Conservation (phyloP, 352 stramenopile species). For the Phytophthora meadii region DNA sequence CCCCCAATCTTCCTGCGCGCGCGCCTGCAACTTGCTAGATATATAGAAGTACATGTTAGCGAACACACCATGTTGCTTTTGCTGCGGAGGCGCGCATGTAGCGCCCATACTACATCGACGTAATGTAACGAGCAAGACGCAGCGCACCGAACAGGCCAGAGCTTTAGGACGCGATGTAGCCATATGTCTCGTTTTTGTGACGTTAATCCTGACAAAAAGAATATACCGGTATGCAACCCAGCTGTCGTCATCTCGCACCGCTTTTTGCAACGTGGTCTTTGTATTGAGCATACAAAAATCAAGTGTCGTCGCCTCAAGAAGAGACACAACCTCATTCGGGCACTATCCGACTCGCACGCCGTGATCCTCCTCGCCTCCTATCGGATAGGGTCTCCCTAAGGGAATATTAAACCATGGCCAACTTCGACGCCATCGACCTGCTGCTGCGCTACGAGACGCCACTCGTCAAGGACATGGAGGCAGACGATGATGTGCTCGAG, state of each 20-base stretch:
- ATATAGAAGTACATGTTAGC: no score
- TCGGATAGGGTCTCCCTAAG: no score
- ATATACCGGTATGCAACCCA: constrained; percentile 9
- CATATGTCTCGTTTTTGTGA: constrained; percentile 7
- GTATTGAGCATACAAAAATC: constrained; percentile 17
- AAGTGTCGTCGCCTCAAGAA: constrained; percentile 25
- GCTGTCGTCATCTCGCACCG: constrained; percentile 31
- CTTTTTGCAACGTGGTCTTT: constrained; percentile 8
- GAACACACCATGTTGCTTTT: no score
- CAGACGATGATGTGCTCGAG: constrained; percentile 79
- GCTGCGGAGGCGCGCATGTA: no score
- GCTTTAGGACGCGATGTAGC: no score
- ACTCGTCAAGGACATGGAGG: constrained; percentile 85
- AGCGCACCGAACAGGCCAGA: no score
- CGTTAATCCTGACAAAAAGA: not conserved
- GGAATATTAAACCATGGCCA: constrained; percentile 32
- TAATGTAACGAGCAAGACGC: no score
- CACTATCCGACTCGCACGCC: constrained; percentile 10
- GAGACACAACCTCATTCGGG: constrained; percentile 29
- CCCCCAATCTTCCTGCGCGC: no score
- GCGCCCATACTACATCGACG: no score
- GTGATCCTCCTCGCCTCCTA: not conserved
- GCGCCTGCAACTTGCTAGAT: no score
- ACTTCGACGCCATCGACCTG: constrained; percentile 84
- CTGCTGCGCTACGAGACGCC: constrained; percentile 82